Percentiles rank a stretch among this genome's conserved stretches.
Conservation (phyloP, 176 grass and related monocot species). For the Microstegium vimineum region DNA sequence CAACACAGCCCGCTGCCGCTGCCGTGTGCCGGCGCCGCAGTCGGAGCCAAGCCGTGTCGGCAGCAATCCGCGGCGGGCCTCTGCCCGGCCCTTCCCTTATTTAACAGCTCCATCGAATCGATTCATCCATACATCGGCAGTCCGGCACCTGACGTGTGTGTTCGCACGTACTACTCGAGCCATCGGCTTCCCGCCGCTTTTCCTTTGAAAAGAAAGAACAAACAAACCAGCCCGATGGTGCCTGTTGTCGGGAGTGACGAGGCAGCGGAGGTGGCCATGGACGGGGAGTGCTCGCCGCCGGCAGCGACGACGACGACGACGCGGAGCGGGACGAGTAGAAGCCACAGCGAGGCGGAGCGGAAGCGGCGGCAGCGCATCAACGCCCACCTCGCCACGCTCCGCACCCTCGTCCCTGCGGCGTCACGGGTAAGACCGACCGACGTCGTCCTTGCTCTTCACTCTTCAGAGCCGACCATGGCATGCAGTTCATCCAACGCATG, state of each 20-base stretch:
- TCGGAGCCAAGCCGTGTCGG: constrained; percentile 19
- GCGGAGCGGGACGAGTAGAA: constrained; percentile 37
- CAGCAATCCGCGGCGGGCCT: not conserved
- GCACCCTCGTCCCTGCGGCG: constrained; percentile 72
- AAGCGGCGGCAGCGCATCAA: constrained; percentile 93
- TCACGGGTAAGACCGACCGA: constrained; percentile 39
- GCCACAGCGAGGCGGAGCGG: constrained; percentile 90
- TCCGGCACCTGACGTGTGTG: not conserved
- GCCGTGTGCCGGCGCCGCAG: constrained; percentile 12
- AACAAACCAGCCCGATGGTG: constrained; percentile 20
- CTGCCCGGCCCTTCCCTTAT: no score
- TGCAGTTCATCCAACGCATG: not conserved
- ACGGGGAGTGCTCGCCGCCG: constrained; percentile 29
- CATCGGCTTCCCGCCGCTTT: constrained; percentile 34
- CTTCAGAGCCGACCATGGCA: not conserved
- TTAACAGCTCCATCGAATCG: not conserved
- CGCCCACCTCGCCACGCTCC: constrained; percentile 78
- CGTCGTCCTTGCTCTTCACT: not conserved
- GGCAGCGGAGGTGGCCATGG: constrained; percentile 25
- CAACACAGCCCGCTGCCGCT: constrained; percentile 1
- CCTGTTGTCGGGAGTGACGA: constrained; percentile 17
- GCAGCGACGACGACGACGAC: not conserved
- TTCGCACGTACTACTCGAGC: not conserved
- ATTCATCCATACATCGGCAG: not conserved
- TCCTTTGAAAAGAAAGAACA: not conserved